A percentile compares a stretch with the other conserved stretches of the same genome.
phyloP scores from a whole-genome alignment of 140 eudicot genomes.

The Senecio squalidus region DNA sequence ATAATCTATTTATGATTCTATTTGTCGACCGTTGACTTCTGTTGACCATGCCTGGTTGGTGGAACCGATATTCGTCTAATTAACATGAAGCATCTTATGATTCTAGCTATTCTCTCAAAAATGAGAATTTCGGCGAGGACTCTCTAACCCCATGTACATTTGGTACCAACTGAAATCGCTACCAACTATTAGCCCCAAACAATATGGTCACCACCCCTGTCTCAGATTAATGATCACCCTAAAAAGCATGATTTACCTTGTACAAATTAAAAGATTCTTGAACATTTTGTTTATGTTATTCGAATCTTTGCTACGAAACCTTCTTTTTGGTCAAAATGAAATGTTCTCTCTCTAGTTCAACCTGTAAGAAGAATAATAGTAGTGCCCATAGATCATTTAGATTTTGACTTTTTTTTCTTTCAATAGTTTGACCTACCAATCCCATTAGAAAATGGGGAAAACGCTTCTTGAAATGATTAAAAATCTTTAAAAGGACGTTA shows the following conservation, averaged over 20 bases:
- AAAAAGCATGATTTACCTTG: conserved; percentile 28
- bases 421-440: conserved; percentile 16
- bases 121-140: no score
- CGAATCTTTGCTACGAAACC: conserved; percentile 15
- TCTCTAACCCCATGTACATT: no score
- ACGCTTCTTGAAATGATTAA: conserved; percentile 6
- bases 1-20: conserved; percentile 20
- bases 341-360: conserved; percentile 5
- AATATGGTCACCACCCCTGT: no score
- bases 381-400: conserved; percentile 24
- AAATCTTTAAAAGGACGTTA: background rate
- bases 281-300: background rate
- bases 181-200: no score
- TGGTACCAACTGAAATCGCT: no score
- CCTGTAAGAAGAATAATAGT: conserved; percentile 10
- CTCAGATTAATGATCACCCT: conserved; percentile 30
- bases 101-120: conserved; percentile 20
- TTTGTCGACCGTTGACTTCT: conserved; percentile 31
- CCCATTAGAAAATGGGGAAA: conserved; percentile 10
- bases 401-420: conserved; percentile 9
- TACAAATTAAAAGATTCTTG: conserved; percentile 33
- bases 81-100: conserved; percentile 25
- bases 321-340: conserved; percentile 18
- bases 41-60: conserved; percentile 10
- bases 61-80: conserved; percentile 17